phyloP scores from a whole-genome alignment of 2,329 filamentous ascomycete species.

The Neoscytalidium dimidiatum region DNA sequence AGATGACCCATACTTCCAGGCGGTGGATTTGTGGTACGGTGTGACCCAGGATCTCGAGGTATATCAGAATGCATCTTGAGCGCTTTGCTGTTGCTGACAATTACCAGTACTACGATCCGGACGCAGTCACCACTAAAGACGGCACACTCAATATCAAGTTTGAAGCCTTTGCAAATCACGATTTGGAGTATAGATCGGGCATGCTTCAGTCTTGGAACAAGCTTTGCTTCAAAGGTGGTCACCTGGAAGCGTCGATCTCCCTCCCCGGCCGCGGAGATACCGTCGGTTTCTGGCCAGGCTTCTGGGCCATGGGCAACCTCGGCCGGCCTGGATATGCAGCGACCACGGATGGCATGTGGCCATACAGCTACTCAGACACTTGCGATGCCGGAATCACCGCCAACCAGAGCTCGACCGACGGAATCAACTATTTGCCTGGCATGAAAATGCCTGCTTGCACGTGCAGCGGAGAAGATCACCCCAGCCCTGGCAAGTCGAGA shows the following conservation, averaged over 20 bases:
- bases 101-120: slow-evolving; percentile 68
- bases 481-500: slow-evolving; percentile 64
- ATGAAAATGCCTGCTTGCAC: slow-evolving; percentile 71
- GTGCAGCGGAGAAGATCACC: slow-evolving; percentile 65
- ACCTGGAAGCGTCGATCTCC: slow-evolving; percentile 70
- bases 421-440: slow-evolving; percentile 66
- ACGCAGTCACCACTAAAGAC: slow-evolving; percentile 63
- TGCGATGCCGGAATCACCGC: slow-evolving; percentile 72
- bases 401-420: slow-evolving; percentile 69
- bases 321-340: slow-evolving; percentile 68
- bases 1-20: slow-evolving; percentile 70
- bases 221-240: slow-evolving; percentile 70
- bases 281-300: slow-evolving; percentile 73
- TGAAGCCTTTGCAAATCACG: slow-evolving; percentile 65
- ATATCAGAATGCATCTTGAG: slow-evolving; percentile 3
- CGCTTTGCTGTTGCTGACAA: neutral
- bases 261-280: slow-evolving; percentile 67
- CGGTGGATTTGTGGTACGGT: slow-evolving; percentile 71
- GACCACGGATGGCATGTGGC: slow-evolving; percentile 73
- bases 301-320: slow-evolving; percentile 76
- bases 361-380: slow-evolving; percentile 69
- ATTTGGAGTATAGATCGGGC: slow-evolving; percentile 68
- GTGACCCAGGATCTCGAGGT: slow-evolving; percentile 70
- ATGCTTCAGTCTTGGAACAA: slow-evolving; percentile 77
- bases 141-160: slow-evolving; percentile 66